These are phyloP conservation scores for Candolleomyces aberdarensis DNA, from an alignment of 768 basidiomycete species.

Conservation along the genomic window DNA sequence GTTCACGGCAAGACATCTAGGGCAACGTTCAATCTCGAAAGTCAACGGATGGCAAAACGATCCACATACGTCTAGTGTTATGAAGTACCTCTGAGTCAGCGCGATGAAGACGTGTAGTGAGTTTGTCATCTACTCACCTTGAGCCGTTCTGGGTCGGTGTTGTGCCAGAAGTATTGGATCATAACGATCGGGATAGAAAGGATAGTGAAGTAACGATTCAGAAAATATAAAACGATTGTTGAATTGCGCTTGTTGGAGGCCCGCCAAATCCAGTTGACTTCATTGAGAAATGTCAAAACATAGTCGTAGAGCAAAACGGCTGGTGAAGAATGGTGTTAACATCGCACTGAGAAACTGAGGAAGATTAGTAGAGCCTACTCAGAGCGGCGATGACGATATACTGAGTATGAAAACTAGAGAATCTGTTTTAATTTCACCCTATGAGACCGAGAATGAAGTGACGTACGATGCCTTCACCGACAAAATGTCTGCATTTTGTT, in stretches of 20 bases:
- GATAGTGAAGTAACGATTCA: slow-evolving; percentile 42
- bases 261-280: slow-evolving; percentile 45
- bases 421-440: too few relatives aligned
- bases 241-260: slow-evolving; percentile 19
- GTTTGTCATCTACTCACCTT: slow-evolving; percentile 14
- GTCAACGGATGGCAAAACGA: background rate
- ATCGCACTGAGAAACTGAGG: too few relatives aligned
- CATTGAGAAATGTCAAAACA: slow-evolving; percentile 39
- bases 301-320: slow-evolving; percentile 50
- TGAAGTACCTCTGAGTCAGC: background rate
- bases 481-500: too few relatives aligned
- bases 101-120: background rate
- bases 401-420: too few relatives aligned
- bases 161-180: slow-evolving; percentile 29
- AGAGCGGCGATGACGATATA: too few relatives aligned
- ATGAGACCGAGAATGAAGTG: too few relatives aligned
- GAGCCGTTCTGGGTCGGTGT: slow-evolving; percentile 18
- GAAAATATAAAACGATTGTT: slow-evolving; percentile 35
- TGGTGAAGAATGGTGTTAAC: slow-evolving; percentile 8
- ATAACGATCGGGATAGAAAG: slow-evolving; percentile 36
- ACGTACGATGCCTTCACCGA: too few relatives aligned
- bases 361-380: too few relatives aligned
- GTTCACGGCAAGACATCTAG: slow-evolving; percentile 22
- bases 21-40: background rate
- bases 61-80: background rate